These are phyloP conservation scores for Saussurea involucrata DNA, from an alignment of 129 eudicot genomes.

Conservation along the genomic window DNA sequence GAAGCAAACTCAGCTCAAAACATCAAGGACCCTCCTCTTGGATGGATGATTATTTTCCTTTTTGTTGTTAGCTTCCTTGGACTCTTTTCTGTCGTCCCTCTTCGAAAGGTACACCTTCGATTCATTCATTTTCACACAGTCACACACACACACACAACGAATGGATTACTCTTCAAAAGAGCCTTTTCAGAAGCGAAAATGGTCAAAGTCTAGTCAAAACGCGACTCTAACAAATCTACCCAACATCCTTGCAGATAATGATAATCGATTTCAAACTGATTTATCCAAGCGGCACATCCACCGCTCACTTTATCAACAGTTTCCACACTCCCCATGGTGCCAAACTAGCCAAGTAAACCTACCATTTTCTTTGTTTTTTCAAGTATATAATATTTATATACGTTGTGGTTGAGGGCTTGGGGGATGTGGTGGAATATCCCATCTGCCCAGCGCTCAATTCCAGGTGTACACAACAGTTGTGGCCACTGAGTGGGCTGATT, in stretches of 20 bases:
- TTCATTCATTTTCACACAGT: too few species aligned
- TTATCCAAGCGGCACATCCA: conserved; percentile 96
- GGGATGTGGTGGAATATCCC: too few species aligned
- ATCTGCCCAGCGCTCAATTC: too few species aligned
- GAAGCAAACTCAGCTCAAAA: conserved; percentile 28
- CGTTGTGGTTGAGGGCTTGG: too few species aligned
- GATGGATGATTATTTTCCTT: conserved; percentile 87
- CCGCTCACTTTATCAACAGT: conserved; percentile 92
- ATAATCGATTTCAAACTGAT: conserved; percentile 81
- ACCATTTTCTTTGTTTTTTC: too few species aligned
- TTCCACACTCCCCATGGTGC: conserved; percentile 98
- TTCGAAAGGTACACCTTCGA: conserved; percentile 65
- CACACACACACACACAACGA: not conserved
- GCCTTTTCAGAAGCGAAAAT: not conserved
- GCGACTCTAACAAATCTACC: not conserved
- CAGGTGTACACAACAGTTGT: too few species aligned
- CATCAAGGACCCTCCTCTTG: conserved; percentile 61
- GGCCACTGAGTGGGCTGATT: too few species aligned
- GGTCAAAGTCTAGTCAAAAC: not conserved
- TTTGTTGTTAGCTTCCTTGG: conserved; percentile 94
- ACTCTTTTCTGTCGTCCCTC: conserved; percentile 92
- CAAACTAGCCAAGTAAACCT: conserved; percentile 65
- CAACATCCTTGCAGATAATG: conserved; percentile 62
- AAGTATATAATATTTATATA: too few species aligned
- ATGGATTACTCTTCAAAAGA: too few species aligned